phyloP scores from a whole-genome alignment of 352 stramenopile genomes.

The Saprolegnia diclina region DNA sequence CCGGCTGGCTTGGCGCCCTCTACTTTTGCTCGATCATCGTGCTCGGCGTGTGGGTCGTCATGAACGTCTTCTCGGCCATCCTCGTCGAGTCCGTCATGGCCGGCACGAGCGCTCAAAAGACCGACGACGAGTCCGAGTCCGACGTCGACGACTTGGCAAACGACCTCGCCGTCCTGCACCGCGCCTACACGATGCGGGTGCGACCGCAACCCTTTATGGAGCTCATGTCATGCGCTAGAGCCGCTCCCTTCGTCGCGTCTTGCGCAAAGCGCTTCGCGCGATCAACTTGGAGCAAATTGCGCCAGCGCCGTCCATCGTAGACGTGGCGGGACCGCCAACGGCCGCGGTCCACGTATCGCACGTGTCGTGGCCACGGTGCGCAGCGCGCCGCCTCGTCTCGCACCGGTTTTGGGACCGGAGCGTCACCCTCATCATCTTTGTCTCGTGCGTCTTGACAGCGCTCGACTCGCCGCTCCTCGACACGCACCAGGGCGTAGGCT shows the following conservation, averaged over 20 bases:
- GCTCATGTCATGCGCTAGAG: neutral
- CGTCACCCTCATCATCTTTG: constrained; percentile 9
- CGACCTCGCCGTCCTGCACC: neutral
- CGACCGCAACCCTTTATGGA: constrained; percentile 26
- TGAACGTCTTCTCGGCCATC: constrained; percentile 92
- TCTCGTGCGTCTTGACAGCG: constrained; percentile 73
- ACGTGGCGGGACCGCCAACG: neutral
- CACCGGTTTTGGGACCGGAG: neutral
- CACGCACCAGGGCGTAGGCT: constrained; percentile 37
- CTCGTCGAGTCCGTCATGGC: constrained; percentile 45
- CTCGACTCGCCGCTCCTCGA: constrained; percentile 81
- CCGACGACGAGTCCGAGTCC: constrained; percentile 42
- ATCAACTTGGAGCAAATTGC: neutral
- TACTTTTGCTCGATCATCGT: constrained; percentile 85
- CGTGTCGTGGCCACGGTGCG: constrained; percentile 34
- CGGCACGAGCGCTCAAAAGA: neutral
- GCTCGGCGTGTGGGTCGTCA: constrained; percentile 83
- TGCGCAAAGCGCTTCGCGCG: neutral
- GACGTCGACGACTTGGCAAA: constrained; percentile 27
- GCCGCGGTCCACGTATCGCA: constrained; percentile 29
- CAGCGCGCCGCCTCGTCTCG: neutral
- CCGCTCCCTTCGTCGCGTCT: neutral
- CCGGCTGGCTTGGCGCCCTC: constrained; percentile 44
- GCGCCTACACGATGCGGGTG: neutral
- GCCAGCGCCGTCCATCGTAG: neutral